phyloP scores from a whole-genome alignment of 768 basidiomycete species.

The Xanthoconium purpureum region DNA sequence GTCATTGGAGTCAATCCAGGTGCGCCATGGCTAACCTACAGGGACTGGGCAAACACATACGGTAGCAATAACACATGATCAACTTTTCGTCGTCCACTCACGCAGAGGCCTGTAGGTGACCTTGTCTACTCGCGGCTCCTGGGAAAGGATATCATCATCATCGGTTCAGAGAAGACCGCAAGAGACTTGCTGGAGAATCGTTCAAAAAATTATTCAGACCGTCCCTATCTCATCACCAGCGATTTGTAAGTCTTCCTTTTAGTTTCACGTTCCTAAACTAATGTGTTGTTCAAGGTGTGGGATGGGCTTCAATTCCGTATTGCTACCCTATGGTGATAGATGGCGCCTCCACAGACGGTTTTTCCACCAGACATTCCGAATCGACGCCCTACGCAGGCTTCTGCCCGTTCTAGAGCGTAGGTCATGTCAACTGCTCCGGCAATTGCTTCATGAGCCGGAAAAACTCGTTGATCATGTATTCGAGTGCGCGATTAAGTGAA shows the following conservation, averaged over 20 bases:
- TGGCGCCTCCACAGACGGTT: too few relatives aligned
- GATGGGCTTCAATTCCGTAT: slow-evolving; percentile 8
- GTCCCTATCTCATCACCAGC: slow-evolving; percentile 31
- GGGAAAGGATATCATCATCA: slow-evolving; percentile 27
- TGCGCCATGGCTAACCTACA: slow-evolving; percentile 34
- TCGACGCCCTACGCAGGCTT: too few relatives aligned
- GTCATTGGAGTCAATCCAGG: slow-evolving; percentile 18
- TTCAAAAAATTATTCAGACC: slow-evolving; percentile 45
- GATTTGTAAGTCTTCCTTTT: slow-evolving; percentile 1
- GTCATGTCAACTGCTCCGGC: too few relatives aligned
- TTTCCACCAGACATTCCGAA: too few relatives aligned
- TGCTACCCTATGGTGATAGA: not conserved
- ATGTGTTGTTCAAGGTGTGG: slow-evolving; percentile 1
- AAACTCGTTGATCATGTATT: too few relatives aligned
- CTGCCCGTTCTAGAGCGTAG: too few relatives aligned
- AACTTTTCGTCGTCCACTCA: not conserved
- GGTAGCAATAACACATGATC: slow-evolving; percentile 10
- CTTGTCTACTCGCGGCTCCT: slow-evolving; percentile 43
- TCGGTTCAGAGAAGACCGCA: slow-evolving; percentile 43
- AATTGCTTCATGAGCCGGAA: too few relatives aligned
- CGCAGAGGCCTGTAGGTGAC: slow-evolving; percentile 26
- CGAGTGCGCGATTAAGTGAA: too few relatives aligned
- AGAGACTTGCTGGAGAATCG: slow-evolving; percentile 45
- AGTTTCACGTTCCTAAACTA: not conserved
- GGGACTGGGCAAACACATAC: slow-evolving; percentile 34